Conservation (phyloP, 257 asterid genomes). For the Plantago ovata region DNA sequence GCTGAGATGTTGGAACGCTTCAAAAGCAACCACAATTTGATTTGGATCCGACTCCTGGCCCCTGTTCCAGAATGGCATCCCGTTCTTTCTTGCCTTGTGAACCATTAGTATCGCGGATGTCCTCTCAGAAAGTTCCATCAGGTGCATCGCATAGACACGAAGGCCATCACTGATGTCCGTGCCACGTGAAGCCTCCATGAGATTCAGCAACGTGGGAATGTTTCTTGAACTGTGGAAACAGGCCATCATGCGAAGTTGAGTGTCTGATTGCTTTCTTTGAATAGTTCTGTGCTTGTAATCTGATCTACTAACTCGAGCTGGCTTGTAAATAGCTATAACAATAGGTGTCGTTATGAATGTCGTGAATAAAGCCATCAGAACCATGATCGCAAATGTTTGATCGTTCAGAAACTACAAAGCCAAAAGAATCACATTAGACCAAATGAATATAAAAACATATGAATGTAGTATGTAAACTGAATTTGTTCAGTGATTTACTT, state of each 20-base stretch:
- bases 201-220: conserved; percentile 39
- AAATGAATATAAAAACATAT: not conserved
- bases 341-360: conserved; percentile 48
- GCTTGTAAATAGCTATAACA: conserved; percentile 41
- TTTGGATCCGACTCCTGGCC: conserved; percentile 21
- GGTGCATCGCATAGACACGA: conserved; percentile 53
- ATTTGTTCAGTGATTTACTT: not conserved
- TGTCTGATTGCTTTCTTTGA: conserved; percentile 26
- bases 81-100: conserved; percentile 40
- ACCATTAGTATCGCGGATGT: conserved; percentile 47
- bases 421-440: not conserved
- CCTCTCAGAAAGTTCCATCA: conserved; percentile 49
- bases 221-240: conserved; percentile 33
- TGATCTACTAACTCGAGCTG: conserved; percentile 32
- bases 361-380: conserved; percentile 46
- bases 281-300: conserved; percentile 43
- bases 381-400: conserved; percentile 50
- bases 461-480: not conserved
- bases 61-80: conserved; percentile 36
- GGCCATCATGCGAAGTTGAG: conserved; percentile 29
- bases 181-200: conserved; percentile 55
- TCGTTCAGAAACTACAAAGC: conserved; percentile 46
- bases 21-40: conserved; percentile 41
- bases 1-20: conserved; percentile 42
- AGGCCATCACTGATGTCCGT: conserved; percentile 33